These are phyloP conservation scores for Tritrichomonas musculus DNA, from an alignment of 208 protist genomes.

Conservation along the genomic window DNA sequence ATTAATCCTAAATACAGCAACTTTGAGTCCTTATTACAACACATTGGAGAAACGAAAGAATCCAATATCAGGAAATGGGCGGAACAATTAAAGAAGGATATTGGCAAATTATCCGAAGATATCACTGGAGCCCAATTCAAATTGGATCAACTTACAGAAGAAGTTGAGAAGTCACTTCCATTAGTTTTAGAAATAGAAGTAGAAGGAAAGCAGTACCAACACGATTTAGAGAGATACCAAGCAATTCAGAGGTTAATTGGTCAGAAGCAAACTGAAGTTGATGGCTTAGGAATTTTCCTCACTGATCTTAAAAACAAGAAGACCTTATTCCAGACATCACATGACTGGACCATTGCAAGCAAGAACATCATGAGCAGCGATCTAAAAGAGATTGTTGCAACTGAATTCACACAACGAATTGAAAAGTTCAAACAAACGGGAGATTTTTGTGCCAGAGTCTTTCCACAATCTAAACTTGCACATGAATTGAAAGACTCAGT, in stretches of 20 bases:
- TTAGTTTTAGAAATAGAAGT: background rate
- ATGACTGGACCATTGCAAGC: background rate
- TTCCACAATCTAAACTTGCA: background rate
- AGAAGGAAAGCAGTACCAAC: background rate
- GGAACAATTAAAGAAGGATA: background rate
- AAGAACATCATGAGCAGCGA: background rate
- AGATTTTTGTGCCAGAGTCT: background rate
- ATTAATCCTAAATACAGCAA: background rate
- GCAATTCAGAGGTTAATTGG: background rate
- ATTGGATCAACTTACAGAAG: background rate
- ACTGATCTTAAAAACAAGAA: constrained; percentile 29
- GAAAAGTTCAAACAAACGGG: background rate
- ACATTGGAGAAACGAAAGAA: background rate
- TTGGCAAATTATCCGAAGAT: background rate
- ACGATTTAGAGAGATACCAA: background rate
- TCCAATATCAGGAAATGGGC: background rate
- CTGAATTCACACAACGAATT: background rate
- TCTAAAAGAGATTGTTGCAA: background rate
- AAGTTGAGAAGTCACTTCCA: background rate
- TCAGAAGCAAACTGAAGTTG: background rate
- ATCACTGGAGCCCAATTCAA: background rate
- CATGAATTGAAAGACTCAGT: background rate
- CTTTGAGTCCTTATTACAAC: background rate
- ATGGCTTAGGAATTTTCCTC: background rate
- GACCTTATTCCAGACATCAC: background rate